phyloP scores from a whole-genome alignment of 306 rosid genomes.

The Lathyrus aphaca region DNA sequence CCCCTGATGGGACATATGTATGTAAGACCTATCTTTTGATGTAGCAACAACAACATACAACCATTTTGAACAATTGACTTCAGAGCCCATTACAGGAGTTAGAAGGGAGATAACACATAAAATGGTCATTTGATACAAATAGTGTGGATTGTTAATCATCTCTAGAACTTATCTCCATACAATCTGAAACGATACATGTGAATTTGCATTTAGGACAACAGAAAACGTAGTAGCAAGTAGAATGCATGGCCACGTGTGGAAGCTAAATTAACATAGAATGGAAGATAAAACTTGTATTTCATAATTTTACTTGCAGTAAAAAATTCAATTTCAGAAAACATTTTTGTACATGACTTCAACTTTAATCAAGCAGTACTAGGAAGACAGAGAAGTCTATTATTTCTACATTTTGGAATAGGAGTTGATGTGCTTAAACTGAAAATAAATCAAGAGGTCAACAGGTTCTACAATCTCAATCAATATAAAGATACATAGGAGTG shows the following conservation, averaged over 20 bases:
- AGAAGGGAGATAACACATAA: constrained; percentile 82
- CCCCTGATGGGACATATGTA: constrained; percentile 46
- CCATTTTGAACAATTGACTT: constrained; percentile 80
- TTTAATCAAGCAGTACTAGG: too few species aligned
- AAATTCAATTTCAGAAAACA: too few species aligned
- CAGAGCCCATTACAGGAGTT: constrained; percentile 94
- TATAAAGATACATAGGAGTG: too few species aligned
- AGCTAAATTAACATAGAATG: too few species aligned
- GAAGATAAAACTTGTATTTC: too few species aligned
- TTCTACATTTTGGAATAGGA: too few species aligned
- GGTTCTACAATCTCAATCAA: too few species aligned
- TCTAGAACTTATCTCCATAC: constrained; percentile 69
- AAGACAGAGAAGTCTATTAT: too few species aligned
- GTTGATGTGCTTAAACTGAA: too few species aligned
- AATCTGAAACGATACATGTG: constrained; percentile 17
- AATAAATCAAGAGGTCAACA: too few species aligned
- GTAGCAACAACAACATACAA: constrained; percentile 71
- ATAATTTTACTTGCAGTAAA: too few species aligned
- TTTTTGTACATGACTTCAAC: too few species aligned
- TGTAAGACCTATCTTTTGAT: constrained; percentile 77
- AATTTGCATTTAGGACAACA: constrained; percentile 23
- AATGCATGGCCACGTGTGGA: not conserved
- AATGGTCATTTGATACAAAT: constrained; percentile 95
- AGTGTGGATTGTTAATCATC: constrained; percentile 86
- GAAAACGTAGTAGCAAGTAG: not conserved